A percentile compares a stretch with the other conserved stretches of the same genome.
phyloP scores from a whole-genome alignment of 495 filamentous ascomycete species.

The Umbilicaria muhlenbergii region DNA sequence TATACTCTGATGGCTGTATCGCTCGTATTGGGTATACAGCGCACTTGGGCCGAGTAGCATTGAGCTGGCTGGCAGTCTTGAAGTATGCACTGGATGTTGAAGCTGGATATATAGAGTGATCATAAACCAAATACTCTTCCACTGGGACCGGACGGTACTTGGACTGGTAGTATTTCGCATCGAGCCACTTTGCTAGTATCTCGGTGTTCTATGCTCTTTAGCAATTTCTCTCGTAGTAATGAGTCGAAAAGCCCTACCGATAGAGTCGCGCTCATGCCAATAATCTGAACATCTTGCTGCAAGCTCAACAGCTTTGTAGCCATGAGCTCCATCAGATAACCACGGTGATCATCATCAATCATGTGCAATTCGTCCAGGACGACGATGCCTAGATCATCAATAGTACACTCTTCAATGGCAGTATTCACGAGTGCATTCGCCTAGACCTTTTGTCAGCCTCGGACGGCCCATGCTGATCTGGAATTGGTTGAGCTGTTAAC shows the following conservation, averaged over 20 bases:
- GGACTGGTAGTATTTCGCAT: slow-evolving; percentile 57
- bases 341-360: slow-evolving; percentile 65
- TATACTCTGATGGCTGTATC: slow-evolving; percentile 38
- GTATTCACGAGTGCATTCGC: slow-evolving; percentile 67
- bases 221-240: not conserved
- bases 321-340: slow-evolving; percentile 69
- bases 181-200: slow-evolving; percentile 54
- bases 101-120: slow-evolving; percentile 52
- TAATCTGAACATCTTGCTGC: slow-evolving; percentile 53
- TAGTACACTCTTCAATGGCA: slow-evolving; percentile 56
- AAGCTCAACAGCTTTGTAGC: slow-evolving; percentile 60
- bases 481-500: slow-evolving; percentile 22
- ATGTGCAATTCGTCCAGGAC: slow-evolving; percentile 75
- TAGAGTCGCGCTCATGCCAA: slow-evolving; percentile 74
- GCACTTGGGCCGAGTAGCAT: slow-evolving; percentile 19
- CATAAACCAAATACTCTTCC: slow-evolving; percentile 62
- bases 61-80: slow-evolving; percentile 40
- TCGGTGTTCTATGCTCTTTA: slow-evolving; percentile 44
- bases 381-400: slow-evolving; percentile 47
- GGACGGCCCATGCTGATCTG: not conserved
- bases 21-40: slow-evolving; percentile 28
- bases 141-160: slow-evolving; percentile 61
- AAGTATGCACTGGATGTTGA: slow-evolving; percentile 46
- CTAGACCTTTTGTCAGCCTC: slow-evolving; percentile 21
- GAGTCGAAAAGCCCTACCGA: slow-evolving; percentile 30